Evolutionary conservation across 148 eudicot genomes (phyloP), one percentile per base, ranked within the genome.

Genomic region (Salicornia ramosissima): DNA sequence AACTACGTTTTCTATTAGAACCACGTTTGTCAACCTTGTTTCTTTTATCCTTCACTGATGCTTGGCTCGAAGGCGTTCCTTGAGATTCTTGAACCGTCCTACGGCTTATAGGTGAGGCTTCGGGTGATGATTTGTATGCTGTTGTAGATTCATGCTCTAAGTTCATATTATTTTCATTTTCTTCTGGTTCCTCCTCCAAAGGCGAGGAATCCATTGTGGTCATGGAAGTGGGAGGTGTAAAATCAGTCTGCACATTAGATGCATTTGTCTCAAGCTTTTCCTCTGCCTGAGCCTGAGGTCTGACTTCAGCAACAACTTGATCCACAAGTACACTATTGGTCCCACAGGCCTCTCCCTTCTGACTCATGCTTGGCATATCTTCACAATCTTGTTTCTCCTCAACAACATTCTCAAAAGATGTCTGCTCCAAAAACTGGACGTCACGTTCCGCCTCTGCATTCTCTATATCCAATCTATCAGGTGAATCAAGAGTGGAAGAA

Each of bases 401-500:
- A 71, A 30, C 52, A 8, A 34, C 70, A 21, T 43, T 63, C 42
- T 73, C 66, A 60, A 47, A 21, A 60, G 72, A 61, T 54, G 47
- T 71, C 64, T 82, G 80, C 70, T 79, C 81, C n/a, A 64, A 50
- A 51, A 46, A 54, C 65, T 80, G 74, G 29, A 63, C 51, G 64
- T 80, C 81, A 33, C 40, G 82, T 69, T 78, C 85, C 69, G 70
- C 65, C 52, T 82, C 80, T 52, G 53, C 58, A 65, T 47, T 78
- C 68, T 76, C 90, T 39, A 75, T 72, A 54, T 83, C 89, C 58
- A 74, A 86, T 75, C 82, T 78, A 74, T 88, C 90, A 47, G 89
- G 96, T 36, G 98, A 90, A 80, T 92, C 98, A 34, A 92, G 88
- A 54, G 96, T 88, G 65, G 96, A 92, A 74, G 96, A 71, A 70